Evolutionary conservation across 139 green algal genomes (phyloP), one percentile per base, ranked within the genome.

Genomic region (Picochlorum sp.): DNA sequence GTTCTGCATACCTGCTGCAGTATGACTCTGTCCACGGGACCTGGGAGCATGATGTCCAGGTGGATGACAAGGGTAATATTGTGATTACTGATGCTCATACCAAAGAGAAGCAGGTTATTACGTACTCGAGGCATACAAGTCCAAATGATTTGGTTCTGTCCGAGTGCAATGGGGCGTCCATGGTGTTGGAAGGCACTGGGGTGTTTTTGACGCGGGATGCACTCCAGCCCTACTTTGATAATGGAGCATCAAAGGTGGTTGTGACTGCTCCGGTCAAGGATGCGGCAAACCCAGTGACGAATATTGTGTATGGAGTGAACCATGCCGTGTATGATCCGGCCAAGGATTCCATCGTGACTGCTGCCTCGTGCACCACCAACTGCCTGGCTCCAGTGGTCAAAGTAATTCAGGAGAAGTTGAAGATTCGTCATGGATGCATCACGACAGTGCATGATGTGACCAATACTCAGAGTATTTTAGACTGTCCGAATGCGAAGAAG

Each of bases 371-470:
- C 77, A 95, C 88, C 55, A 95, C 88, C 45, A 95, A 95, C 80
- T 93, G 88, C 82, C 73, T 95, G 55, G 88, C 82, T 20, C 88
- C 88, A 0, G 80, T 93, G 21, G 86, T 88, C 44, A 87, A 88
- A 69, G 83, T 87, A 34, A 79, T 95, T 16, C 81, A 83, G 15
- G 83, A 90, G 60, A 86, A 92, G 62, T 69, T 95, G n/a, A 82
- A 83, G 49, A 92, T 94, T 45, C 51, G 68, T 32, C 83, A 86
- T 47, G 87, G 87, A 61, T 88, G 77, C 71, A 94, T 95, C 74
- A 95, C 88, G 50, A 95, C 88, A 32, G 80, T 91, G 57, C 88
- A 95, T 68, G 86, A 92, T 77, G 75, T 95, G 47, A 95, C 88
- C 50, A 95, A 95, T 78, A 95, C 88, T 24, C 84, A 87, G 75